Conservation (phyloP, 169 alveolate genomes). For the Eimeria praecox region DNA sequence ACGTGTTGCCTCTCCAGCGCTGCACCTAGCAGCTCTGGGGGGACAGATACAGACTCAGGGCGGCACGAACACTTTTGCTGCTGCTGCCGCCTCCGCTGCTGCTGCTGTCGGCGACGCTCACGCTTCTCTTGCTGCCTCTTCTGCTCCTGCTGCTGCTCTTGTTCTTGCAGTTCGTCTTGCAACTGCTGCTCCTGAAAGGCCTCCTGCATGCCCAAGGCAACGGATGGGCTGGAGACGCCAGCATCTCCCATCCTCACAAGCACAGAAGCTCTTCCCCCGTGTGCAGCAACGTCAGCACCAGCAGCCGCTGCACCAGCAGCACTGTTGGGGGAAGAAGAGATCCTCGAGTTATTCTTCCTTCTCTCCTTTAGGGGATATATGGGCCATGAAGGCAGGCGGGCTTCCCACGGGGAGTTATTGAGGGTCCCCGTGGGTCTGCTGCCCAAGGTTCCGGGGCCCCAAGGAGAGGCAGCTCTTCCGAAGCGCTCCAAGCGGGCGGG, state of each 20-base stretch:
- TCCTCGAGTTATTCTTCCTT: not conserved
- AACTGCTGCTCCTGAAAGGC: constrained; percentile 2
- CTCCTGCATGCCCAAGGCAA: not conserved
- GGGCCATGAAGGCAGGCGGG: not conserved
- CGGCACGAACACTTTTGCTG: constrained; percentile 19
- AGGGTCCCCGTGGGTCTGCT: not conserved
- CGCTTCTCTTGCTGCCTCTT: not conserved
- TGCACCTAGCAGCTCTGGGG: constrained; percentile 55
- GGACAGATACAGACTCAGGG: constrained; percentile 51
- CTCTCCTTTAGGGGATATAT: not conserved
- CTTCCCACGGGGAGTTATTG: not conserved
- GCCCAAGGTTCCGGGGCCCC: not conserved
- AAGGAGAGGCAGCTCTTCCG: not conserved
- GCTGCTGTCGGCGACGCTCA: constrained; percentile 49
- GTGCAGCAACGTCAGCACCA: not conserved
- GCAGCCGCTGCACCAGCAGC: not conserved
- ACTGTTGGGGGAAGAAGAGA: not conserved
- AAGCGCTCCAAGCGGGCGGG: not conserved
- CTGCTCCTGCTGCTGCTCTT: not conserved
- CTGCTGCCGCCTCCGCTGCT: constrained; percentile 48
- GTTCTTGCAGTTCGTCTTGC: constrained; percentile 25
- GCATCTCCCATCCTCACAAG: not conserved
- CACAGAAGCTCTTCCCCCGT: not conserved
- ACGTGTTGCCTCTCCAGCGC: constrained; percentile 63
- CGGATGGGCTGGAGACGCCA: not conserved